Evolutionary conservation across 1,284 basidiomycete species (phyloP), one percentile per base, ranked within the genome.

Genomic region (Ustilago nuda): DNA sequence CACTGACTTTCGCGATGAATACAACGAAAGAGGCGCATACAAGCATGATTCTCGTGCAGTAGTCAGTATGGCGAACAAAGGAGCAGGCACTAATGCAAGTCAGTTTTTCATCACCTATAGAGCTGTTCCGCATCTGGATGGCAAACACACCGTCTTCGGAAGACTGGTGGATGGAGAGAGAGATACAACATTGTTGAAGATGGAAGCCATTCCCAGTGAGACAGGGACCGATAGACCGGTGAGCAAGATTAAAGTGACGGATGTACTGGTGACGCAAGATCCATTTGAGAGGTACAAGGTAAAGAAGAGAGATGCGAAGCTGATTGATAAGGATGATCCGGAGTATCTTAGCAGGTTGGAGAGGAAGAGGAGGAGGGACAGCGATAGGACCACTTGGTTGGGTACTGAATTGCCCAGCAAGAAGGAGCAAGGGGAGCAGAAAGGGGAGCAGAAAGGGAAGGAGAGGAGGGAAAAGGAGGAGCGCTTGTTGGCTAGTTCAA

Each of bases 101-200:
- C 79, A 82, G 45, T 82, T 85, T 39, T 84, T 82, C 66, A 51
- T 84, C 50, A 82, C 80, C 3, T 85, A 80, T 58, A 62, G 82
- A 9, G 65, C 71, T 92, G 92, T 86, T 61, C 79, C 92, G 91
- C 95, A 97, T 75, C 61, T 83, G 17, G 84, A 81, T 41, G 66
- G 91, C 91, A 94, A 94, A 80, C 94, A 97, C 84, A 97, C 95
- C 0, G 95, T 98, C 1, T 99, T 99, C 84, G 96, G 97, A 2
- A 65, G 66, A 12, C 94, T 97, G 80, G 94, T 98, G 0, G 95
- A 95, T 27, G 95, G 95, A 4, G 94, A 96, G 83, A 92, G 95
- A 45, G 59, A 67, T 17, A 35, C 43, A 30, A 92, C 96, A 2
- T 88, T 99, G 4, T 90, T 93, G 79, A 89, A 91, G 9, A 87